Evolutionary conservation across 78 protist genomes (phyloP), one percentile per base, ranked within the genome.

Genomic region (Dictyostelium intermedium): DNA sequence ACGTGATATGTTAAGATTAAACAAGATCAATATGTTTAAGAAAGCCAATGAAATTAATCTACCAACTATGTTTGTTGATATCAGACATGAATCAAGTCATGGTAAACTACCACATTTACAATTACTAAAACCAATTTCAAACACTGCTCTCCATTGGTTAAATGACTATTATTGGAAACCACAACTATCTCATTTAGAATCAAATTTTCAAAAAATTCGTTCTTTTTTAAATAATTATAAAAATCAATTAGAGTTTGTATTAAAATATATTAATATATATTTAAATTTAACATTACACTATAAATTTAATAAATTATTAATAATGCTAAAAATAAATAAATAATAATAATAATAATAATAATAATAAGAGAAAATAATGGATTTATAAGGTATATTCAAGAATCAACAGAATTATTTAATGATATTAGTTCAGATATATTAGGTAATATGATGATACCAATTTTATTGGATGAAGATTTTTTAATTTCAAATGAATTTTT

Each of bases 81-180:
- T 89, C 16, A 14, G 93, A 23, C 93, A 89, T 32, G 93, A 89
- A 34, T 78, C 86, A 34, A 25, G 85, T 13, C 93, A 89, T 69
- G 85, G 87, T 30, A 27, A 18, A 45, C 25, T 89, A 56, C 93
- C 93, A 23, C 39, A 70, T 10, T 25, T 89, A 14, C 63, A 60
- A 6, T 11, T 69, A 63, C 60, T 89, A 2, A 43, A 13, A 18
- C 43, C 30, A 18, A n/a, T 79, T 7, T 79, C 93, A 23, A 35
- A 27, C 10, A 89, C 86, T 5, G 93, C 86, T 23, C 18, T 89
- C 5, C 16, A n/a, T 7, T 89, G 93, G 93, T 35, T 89, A 60
- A 69, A 80, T 7, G 93, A 89, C 66, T 47, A 27, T 43, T 89
- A 89, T 63, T 89, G 93, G 93, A 63, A 66, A 80, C 63, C 93